Evolutionary conservation across 1,139 yeast species (phyloP), one percentile per base, ranked within the genome.

Genomic region (Protomyces arabidopsidicola): DNA sequence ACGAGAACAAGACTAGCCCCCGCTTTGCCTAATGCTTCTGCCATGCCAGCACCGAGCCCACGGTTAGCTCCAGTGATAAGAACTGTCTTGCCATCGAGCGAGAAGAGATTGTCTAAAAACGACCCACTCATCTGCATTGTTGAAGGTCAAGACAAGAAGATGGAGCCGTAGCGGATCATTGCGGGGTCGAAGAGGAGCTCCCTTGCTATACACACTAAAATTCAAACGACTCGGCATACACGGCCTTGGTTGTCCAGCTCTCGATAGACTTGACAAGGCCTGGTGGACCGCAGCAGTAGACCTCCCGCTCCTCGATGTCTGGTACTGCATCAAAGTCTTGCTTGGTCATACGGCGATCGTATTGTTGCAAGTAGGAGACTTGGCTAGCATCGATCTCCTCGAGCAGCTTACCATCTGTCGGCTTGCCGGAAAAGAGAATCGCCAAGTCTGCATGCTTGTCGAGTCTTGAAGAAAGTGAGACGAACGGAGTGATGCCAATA

Each of bases 31-130:
- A 75, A 72, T 0, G 77, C 79, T 63, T 71, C 72, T 27, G 80
- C 79, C 65, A 77, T 75, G n/a, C 77, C 76, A 53, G 72, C 73
- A 9, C 81, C 81, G 66, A 78, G 78, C n/a, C 81, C 81, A 59
- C 77, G 70, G 22, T 78, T 74, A 34, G 77, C 79, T 14, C 81
- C 81, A 16, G 81, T 78, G 60, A 78, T 72, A 18, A 77, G 70
- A 2, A 81, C 77, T 16, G 74, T 75, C 67, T 76, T 76, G 20
- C 79, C 79, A 60, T 72, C 71, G 58, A 77, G 73, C 8, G 34
- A 18, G 22, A 42, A 42, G n/a, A 36, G 18, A 8, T 16, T 31
- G 10, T 27, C 45, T 20, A 55, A 5, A 9, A 24, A 22, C 14
- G 54, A 34, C 27, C 27, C 36, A 16, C 27, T 24, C n/a, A 6